Conservation (phyloP, 2,329 filamentous ascomycete genomes). For the Ceratocystiopsis brevicomis region DNA sequence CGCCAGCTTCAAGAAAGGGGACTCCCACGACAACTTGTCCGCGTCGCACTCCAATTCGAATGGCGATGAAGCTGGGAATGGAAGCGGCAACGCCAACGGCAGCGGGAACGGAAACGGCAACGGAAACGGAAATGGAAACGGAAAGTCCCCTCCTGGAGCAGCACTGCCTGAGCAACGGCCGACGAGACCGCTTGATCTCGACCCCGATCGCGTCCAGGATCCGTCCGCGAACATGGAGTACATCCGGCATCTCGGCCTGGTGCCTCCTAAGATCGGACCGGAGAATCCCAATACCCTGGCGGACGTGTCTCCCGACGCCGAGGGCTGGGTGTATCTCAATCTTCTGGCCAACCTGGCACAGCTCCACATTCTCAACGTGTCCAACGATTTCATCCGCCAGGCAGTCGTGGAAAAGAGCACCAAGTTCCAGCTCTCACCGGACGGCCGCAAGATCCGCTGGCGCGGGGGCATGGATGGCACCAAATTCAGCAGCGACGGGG, state of each 20-base stretch:
- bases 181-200: slow-evolving; percentile 56
- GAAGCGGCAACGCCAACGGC: background rate
- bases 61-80: slow-evolving; percentile 18
- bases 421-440: slow-evolving; percentile 58
- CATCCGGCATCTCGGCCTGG: slow-evolving; percentile 53
- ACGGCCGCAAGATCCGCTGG: slow-evolving; percentile 68
- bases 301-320: slow-evolving; percentile 39
- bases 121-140: slow-evolving; percentile 14
- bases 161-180: slow-evolving; percentile 49
- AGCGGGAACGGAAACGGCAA: slow-evolving; percentile 4
- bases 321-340: slow-evolving; percentile 72
- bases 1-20: slow-evolving; percentile 19
- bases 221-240: slow-evolving; percentile 65
- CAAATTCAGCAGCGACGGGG: slow-evolving; percentile 44
- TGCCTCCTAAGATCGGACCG: slow-evolving; percentile 35
- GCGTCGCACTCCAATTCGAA: slow-evolving; percentile 28
- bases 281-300: slow-evolving; percentile 19
- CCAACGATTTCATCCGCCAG: slow-evolving; percentile 54
- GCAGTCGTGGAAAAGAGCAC: slow-evolving; percentile 52
- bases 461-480: slow-evolving; percentile 49
- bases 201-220: slow-evolving; percentile 57
- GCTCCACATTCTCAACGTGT: slow-evolving; percentile 69
- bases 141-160: slow-evolving; percentile 19
- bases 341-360: slow-evolving; percentile 66
- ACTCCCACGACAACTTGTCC: slow-evolving; percentile 25